These are phyloP conservation scores for Protea cynaroides DNA, from an alignment of 164 flowering plant genomes.

Conservation along the genomic window DNA sequence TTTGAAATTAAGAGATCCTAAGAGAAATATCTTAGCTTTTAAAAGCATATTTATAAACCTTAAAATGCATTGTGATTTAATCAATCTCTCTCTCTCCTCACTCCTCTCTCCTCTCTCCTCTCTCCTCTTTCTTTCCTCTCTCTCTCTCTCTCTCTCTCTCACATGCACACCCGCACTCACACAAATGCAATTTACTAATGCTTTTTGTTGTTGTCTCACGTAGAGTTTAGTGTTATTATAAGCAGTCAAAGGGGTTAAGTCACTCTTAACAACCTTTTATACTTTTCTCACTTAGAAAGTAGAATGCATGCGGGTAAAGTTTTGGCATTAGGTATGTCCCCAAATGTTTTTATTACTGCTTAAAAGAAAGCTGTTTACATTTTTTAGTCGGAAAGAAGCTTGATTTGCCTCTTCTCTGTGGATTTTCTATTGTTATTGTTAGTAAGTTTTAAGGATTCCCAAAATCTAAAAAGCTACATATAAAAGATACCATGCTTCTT, in stretches of 20 bases:
- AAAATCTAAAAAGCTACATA: constrained; percentile 17
- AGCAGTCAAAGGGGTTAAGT: constrained; percentile 14
- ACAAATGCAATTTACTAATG: constrained; percentile 8
- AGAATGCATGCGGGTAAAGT: constrained; percentile 45
- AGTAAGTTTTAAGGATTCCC: constrained; percentile 39
- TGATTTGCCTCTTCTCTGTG: constrained; percentile 16
- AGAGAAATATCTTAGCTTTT: constrained; percentile 29
- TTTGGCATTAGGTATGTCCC: constrained; percentile 11
- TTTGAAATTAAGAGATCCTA: background rate
- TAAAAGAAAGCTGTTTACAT: constrained; percentile 12
- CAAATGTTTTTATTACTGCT: constrained; percentile 17
- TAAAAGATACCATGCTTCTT: constrained; percentile 24
- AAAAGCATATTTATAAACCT: constrained; percentile 20
- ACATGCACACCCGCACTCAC: background rate
- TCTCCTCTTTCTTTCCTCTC: too few relatives aligned
- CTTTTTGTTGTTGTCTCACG: constrained; percentile 12
- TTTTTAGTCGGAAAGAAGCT: constrained; percentile 26
- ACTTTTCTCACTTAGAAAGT: constrained; percentile 18
- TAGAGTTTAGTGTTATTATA: constrained; percentile 16
- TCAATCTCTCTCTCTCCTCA: too few relatives aligned
- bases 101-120: too few relatives aligned
- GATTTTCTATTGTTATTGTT: constrained; percentile 35
- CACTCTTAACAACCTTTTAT: constrained; percentile 19
- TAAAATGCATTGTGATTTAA: constrained; percentile 21
- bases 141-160: too few relatives aligned